phyloP scores from a whole-genome alignment of 257 asterid genomes.

The Solanum paucissectum region DNA sequence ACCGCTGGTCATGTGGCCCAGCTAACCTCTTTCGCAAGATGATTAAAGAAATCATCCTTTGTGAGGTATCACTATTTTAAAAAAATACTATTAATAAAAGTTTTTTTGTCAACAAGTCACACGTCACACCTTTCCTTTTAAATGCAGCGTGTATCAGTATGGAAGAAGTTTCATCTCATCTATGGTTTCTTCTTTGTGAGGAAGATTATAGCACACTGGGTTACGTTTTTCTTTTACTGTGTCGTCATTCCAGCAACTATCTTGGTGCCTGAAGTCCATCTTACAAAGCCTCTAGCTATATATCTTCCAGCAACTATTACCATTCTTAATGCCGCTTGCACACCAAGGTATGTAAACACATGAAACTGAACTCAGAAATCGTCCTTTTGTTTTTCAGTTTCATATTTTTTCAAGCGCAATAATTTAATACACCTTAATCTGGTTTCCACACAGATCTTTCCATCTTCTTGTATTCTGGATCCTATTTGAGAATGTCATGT shows the following conservation, averaged over 20 bases:
- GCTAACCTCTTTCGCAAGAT: conserved; percentile 81
- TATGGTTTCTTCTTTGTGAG: conserved; percentile 83
- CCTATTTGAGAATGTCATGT: conserved; percentile 78
- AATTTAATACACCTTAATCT: neutral
- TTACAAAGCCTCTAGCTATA: conserved; percentile 68
- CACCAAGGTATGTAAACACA: conserved; percentile 42
- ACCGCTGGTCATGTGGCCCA: conserved; percentile 90
- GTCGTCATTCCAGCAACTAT: conserved; percentile 73
- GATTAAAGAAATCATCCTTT: conserved; percentile 49
- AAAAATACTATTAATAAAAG: neutral
- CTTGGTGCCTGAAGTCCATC: conserved; percentile 68
- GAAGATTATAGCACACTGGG: conserved; percentile 88
- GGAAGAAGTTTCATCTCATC: conserved; percentile 67
- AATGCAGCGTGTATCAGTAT: conserved; percentile 65
- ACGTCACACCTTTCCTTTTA: neutral
- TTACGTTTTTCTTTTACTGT: conserved; percentile 88
- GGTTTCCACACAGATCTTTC: conserved; percentile 37
- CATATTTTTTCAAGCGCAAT: neutral
- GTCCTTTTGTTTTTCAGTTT: neutral
- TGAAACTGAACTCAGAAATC: neutral
- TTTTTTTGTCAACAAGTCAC: neutral
- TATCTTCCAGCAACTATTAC: conserved; percentile 85
- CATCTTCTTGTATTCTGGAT: conserved; percentile 81
- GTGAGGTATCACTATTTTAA: conserved; percentile 35
- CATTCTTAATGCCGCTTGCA: conserved; percentile 66